Base-by-base conservation (phyloP, 2,329 filamentous ascomycete genomes). In the Epichloe sylvatica region DNA sequence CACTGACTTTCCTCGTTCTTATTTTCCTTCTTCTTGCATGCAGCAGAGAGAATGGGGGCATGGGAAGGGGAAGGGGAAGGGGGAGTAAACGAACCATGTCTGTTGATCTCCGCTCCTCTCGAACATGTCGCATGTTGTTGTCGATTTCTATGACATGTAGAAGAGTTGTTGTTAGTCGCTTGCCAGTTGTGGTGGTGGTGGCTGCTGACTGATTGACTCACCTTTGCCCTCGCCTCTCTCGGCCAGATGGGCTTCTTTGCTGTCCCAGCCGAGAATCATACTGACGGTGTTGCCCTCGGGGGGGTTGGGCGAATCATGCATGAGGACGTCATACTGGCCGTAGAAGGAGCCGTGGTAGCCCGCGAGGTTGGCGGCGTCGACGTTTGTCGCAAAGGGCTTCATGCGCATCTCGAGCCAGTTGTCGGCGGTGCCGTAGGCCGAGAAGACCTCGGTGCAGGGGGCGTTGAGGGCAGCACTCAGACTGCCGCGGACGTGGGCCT, bases 181-280 rank as follows among this genome's bases (percentile, higher is more conserved):
- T 12, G 12, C 23, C n/a, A n/a, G 4, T 11, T 3, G n/a, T 38
- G 23, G 6, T 25, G 23, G 23, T 7, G 23, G 6, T 25, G 23
- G 23, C 7, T 6, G 6, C 7, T 37, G 35, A 36, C 12, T 5
- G 4, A 5, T 13, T 4, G 5, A 54, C 62, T 46, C 53, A 64
- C 64, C 51, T 49, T 60, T 65, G 9, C 57, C 60, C 15, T 57
- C 57, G 23, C 58, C 62, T 33, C 59, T 62, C 49, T 67, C 57
- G 15, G 61, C 58, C 34, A 65, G 39, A 54, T 70, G 67, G 19
- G 62, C 67, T 38, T 66, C 64, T 53, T 60, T 65, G 52, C 61
- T 66, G 17, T 70, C 66, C 67, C 67, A 70, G 5, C 67, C 67
- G 37, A 69, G 51, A 23, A 70, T 51, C 51, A 67, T 54, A 48